Conservation (phyloP, 768 basidiomycete species). For the Pleurotus djamor region DNA sequence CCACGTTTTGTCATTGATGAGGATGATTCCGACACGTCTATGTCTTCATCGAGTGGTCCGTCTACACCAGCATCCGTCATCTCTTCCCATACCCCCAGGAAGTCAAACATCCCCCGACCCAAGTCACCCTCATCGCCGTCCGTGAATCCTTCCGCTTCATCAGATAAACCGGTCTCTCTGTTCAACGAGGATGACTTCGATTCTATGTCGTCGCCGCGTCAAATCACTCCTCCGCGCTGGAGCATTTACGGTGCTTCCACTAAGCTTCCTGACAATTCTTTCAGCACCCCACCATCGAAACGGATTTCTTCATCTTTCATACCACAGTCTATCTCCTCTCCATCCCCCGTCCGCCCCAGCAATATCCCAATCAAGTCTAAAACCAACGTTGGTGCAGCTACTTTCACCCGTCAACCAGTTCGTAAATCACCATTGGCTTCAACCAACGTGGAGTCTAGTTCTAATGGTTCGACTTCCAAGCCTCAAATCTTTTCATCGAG, state of each 20-base stretch:
- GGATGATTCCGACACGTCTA: conserved; percentile 19
- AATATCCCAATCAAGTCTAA: conserved; percentile 26
- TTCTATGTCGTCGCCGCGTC: conserved; percentile 5
- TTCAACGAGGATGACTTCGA: conserved; percentile 30
- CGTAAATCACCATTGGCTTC: conserved; percentile 31
- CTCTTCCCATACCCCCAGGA: conserved; percentile 15
- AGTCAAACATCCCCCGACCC: conserved; percentile 26
- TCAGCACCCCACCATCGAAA: conserved; percentile 52
- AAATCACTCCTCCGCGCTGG: conserved; percentile 14
- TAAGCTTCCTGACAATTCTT: conserved; percentile 26
- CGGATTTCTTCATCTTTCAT: conserved; percentile 57
- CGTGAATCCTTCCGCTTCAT: conserved; percentile 31
- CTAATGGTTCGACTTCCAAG: conserved; percentile 65
- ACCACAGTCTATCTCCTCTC: conserved; percentile 52
- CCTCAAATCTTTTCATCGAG: conserved; percentile 48
- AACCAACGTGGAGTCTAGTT: conserved; percentile 18
- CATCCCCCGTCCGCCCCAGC: conserved; percentile 34
- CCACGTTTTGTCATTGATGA: conserved; percentile 26
- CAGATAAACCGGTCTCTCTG: conserved; percentile 23
- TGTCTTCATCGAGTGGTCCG: conserved; percentile 1
- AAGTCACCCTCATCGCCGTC: conserved; percentile 11
- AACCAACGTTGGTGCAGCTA: conserved; percentile 22
- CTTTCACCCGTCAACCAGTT: conserved; percentile 42
- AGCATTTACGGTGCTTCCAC: conserved; percentile 4
- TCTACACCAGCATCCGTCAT: conserved; percentile 21